Conservation (phyloP, 129 eudicot genomes). For the Lonicera japonica region DNA sequence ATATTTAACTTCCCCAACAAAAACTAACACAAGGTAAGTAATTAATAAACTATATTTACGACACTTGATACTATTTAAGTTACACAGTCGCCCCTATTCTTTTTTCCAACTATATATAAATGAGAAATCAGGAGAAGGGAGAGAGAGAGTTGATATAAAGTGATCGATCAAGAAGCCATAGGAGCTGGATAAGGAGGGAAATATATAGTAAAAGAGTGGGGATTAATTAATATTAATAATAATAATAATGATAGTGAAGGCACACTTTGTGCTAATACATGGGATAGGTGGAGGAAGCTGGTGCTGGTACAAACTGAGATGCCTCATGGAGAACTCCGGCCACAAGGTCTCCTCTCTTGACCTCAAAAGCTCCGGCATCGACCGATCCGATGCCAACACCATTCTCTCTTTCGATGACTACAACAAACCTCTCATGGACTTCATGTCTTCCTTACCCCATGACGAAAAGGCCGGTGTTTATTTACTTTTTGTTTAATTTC, state of each 20-base stretch:
- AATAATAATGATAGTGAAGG: constrained; percentile 4
- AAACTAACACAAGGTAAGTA: no score
- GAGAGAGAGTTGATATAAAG: constrained; percentile 3
- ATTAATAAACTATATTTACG: not conserved
- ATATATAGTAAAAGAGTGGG: not conserved
- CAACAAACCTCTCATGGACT: constrained; percentile 56
- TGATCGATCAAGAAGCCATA: not conserved
- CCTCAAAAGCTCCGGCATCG: constrained; percentile 53
- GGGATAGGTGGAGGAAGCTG: constrained; percentile 61
- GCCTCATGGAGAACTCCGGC: constrained; percentile 56
- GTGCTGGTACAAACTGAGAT: constrained; percentile 73
- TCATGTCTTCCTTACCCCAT: constrained; percentile 42
- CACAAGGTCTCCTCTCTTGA: constrained; percentile 51
- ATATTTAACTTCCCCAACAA: no score
- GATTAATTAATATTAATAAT: no score
- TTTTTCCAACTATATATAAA: not conserved
- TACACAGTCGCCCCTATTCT: no score
- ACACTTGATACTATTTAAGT: not conserved
- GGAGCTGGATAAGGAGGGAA: constrained; percentile 1
- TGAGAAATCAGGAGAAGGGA: not conserved
- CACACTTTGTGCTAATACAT: constrained; percentile 69
- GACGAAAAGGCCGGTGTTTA: constrained; percentile 30
- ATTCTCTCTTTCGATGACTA: constrained; percentile 45
- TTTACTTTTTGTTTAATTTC: not conserved
- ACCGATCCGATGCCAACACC: constrained; percentile 45